These are phyloP conservation scores for Mucor plumbeus DNA, from an alignment of 371 early-diverging fungal genomes.

Conservation along the genomic window DNA sequence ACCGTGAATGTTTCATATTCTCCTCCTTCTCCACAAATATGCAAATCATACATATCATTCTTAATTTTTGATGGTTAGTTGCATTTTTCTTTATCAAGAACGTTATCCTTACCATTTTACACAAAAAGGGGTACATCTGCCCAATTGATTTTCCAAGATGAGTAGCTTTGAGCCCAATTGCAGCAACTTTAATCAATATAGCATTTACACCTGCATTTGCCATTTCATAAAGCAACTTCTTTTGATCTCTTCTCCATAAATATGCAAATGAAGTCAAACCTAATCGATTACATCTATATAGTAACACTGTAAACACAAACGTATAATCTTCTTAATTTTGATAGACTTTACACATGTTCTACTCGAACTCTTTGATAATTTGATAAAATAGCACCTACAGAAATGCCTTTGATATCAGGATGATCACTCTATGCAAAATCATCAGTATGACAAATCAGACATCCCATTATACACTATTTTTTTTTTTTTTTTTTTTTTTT, in stretches of 20 bases:
- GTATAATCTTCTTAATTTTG: neutral
- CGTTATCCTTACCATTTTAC: conserved; percentile 60
- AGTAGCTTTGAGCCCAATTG: conserved; percentile 73
- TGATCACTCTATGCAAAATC: conserved; percentile 48
- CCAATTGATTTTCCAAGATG: conserved; percentile 85
- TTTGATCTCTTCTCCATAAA: conserved; percentile 95
- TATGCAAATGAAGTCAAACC: conserved; percentile 88
- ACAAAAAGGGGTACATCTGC: conserved; percentile 77
- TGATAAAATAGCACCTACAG: conserved; percentile 98
- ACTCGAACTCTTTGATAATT: conserved; percentile 98
- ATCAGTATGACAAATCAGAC: neutral
- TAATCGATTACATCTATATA: conserved; percentile 79
- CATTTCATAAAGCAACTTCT: conserved; percentile 91
- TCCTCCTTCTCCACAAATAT: conserved; percentile 99
- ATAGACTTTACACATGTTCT: conserved; percentile 83
- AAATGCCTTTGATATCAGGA: conserved; percentile 90
- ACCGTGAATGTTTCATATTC: conserved; percentile 98
- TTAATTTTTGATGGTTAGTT: conserved; percentile 10
- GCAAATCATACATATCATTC: conserved; percentile 82
- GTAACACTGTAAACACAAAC: neutral
- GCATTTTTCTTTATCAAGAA: too few relatives aligned
- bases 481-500: neutral
- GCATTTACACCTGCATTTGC: conserved; percentile 84
- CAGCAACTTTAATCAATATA: conserved; percentile 95
- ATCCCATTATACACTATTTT: neutral